A percentile compares a stretch with the other conserved stretches of the same genome.
These are phyloP conservation scores for Clavispora fructus DNA, from an alignment of 805 yeast genomes.

Conservation along the genomic window DNA sequence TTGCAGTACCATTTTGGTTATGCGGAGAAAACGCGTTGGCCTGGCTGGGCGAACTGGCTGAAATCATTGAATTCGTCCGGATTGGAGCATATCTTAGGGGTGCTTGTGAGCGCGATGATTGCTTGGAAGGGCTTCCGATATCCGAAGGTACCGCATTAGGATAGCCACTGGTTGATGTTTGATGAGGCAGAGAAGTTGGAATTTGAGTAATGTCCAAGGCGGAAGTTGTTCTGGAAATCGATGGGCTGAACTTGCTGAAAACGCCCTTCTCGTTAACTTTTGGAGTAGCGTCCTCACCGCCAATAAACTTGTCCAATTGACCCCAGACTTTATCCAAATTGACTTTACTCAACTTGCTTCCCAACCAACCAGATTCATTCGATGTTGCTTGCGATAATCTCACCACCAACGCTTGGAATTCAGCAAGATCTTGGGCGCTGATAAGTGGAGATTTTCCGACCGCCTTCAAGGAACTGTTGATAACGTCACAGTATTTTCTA, in stretches of 20 bases:
- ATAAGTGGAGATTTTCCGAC: conserved; percentile 29
- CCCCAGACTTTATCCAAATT: conserved; percentile 85
- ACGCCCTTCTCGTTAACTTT: conserved; percentile 46
- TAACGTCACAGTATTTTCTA: conserved; percentile 55
- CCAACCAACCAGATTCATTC: conserved; percentile 67
- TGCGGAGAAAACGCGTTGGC: not conserved
- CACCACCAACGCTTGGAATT: conserved; percentile 35
- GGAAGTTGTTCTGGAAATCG: conserved; percentile 52
- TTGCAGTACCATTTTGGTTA: not conserved
- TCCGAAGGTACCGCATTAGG: conserved; percentile 7
- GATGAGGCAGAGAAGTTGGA: conserved; percentile 1
- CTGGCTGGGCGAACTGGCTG: not conserved
- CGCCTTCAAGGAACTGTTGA: conserved; percentile 29
- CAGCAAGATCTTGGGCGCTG: conserved; percentile 18
- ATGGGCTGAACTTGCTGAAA: conserved; percentile 68
- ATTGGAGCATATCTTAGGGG: conserved; percentile 8
- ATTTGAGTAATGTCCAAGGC: conserved; percentile 28
- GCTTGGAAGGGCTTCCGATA: conserved; percentile 9
- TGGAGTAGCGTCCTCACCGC: conserved; percentile 57
- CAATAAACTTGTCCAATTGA: conserved; percentile 82
- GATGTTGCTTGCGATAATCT: conserved; percentile 41
- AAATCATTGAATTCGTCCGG: not conserved
- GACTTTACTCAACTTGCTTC: conserved; percentile 48
- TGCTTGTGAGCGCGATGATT: conserved; percentile 1
- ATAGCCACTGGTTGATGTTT: not conserved